phyloP scores from a whole-genome alignment of 2,329 filamentous ascomycete species.

The Colletotrichum noveboracense region DNA sequence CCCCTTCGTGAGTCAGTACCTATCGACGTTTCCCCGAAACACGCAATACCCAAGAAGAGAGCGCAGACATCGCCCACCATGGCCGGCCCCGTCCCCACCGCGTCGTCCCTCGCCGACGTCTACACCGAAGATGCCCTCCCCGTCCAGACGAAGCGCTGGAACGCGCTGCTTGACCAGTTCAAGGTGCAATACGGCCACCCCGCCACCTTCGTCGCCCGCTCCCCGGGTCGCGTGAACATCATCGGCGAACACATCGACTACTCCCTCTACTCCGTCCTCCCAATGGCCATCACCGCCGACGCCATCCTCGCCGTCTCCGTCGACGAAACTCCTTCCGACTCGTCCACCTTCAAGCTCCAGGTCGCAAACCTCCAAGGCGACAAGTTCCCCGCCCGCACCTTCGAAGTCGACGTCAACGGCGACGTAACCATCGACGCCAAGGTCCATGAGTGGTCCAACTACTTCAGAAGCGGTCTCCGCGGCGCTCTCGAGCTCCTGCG shows the following conservation, averaged over 20 bases:
- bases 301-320: conserved; percentile 81
- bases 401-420: conserved; percentile 68
- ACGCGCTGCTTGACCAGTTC: conserved; percentile 74
- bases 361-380: conserved; percentile 79
- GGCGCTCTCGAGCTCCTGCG: conserved; percentile 82
- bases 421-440: conserved; percentile 83
- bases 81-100: conserved; percentile 72
- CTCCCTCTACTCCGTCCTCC: conserved; percentile 92
- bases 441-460: conserved; percentile 95
- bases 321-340: conserved; percentile 53
- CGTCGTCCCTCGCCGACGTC: conserved; percentile 77
- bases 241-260: conserved; percentile 99
- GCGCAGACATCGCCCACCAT: conserved; percentile 36
- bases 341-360: conserved; percentile 69
- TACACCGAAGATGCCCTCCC: conserved; percentile 78
- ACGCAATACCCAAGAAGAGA: not conserved
- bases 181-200: conserved; percentile 69
- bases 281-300: conserved; percentile 94
- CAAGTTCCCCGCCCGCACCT: conserved; percentile 78
- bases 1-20: not conserved
- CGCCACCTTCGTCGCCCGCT: conserved; percentile 84
- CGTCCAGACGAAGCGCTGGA: conserved; percentile 77
- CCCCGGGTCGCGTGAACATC: conserved; percentile 94
- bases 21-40: not conserved
- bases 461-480: conserved; percentile 91